Base-by-base conservation (phyloP, 495 filamentous ascomycete species). In the Coniosporium apollinis region DNA sequence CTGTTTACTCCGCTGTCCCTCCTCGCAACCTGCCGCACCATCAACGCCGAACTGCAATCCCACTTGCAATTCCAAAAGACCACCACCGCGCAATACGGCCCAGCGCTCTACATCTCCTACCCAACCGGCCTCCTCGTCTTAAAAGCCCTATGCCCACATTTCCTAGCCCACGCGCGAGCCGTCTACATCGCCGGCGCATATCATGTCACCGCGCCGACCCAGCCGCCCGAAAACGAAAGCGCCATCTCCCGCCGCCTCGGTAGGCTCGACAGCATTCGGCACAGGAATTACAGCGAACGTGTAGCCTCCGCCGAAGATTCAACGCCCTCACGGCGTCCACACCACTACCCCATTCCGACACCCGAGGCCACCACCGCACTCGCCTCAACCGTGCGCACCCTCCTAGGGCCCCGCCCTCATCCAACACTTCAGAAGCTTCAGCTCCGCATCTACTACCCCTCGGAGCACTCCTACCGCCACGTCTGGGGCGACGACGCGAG, bases 181-280 rank as follows among this genome's bases (percentile, higher is more conserved):
- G 22, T 55, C 17, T 45, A 55, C 37, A 41, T 55, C n/a, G 42
- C 41, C 2, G 52, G 49, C 24, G 35, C 24, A 21, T 51, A 52
- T 35, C 28, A 22, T 1, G 22, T 31, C 14, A 42, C 20, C 11
- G 4, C 22, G 19, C 34, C 34, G 13, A 13, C 14, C 24, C 19
- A 14, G n/a, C 20, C 10, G n/a, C n/a, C n/a, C n/a, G n/a, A n/a
- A n/a, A n/a, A n/a, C n/a, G n/a, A n/a, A n/a, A n/a, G n/a, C n/a
- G n/a, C n/a, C n/a, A n/a, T n/a, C n/a, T n/a, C n/a, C n/a, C n/a
- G n/a, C n/a, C n/a, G n/a, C n/a, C n/a, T n/a, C n/a, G n/a, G n/a
- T n/a, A n/a, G n/a, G n/a, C n/a, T n/a, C n/a, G n/a, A n/a, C n/a
- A n/a, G n/a, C n/a, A n/a, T n/a, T n/a, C n/a, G n/a, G n/a, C n/a